Conservation (phyloP, 2,329 filamentous ascomycete species). For the Colletotrichum sp. region DNA sequence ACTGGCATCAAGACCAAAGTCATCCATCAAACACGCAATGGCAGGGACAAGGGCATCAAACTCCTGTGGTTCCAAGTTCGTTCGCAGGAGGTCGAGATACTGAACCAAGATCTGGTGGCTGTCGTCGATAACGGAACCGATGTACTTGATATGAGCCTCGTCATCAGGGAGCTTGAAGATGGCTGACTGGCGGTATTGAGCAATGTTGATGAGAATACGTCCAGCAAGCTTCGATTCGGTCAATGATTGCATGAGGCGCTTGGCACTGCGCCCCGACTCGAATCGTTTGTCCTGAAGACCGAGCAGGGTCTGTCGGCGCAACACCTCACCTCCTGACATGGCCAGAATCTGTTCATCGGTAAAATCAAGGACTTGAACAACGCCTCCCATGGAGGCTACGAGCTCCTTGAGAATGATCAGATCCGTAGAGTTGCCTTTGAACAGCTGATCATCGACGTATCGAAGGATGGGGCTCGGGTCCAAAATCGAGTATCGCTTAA, state of each 20-base stretch:
- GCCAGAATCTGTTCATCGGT: constrained; percentile 87
- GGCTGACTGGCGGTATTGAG: constrained; percentile 88
- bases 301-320: constrained; percentile 81
- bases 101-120: constrained; percentile 85
- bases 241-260: constrained; percentile 79
- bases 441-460: constrained; percentile 86
- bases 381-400: constrained; percentile 90
- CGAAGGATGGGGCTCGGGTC: constrained; percentile 85
- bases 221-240: constrained; percentile 79
- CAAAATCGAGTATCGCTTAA: constrained; percentile 83
- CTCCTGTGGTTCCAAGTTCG: constrained; percentile 74
- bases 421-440: constrained; percentile 84
- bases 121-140: constrained; percentile 89
- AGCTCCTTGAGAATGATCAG: constrained; percentile 91
- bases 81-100: constrained; percentile 87
- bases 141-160: constrained; percentile 83
- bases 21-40: constrained; percentile 73
- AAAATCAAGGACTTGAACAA: constrained; percentile 84
- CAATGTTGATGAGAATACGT: constrained; percentile 85
- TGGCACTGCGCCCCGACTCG: constrained; percentile 74
- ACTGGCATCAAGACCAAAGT: constrained; percentile 80
- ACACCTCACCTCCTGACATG: constrained; percentile 82
- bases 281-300: constrained; percentile 84
- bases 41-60: constrained; percentile 82
- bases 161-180: constrained; percentile 75